phyloP scores from a whole-genome alignment of 1,284 basidiomycete genomes.

The Ganoderma multipileum region DNA sequence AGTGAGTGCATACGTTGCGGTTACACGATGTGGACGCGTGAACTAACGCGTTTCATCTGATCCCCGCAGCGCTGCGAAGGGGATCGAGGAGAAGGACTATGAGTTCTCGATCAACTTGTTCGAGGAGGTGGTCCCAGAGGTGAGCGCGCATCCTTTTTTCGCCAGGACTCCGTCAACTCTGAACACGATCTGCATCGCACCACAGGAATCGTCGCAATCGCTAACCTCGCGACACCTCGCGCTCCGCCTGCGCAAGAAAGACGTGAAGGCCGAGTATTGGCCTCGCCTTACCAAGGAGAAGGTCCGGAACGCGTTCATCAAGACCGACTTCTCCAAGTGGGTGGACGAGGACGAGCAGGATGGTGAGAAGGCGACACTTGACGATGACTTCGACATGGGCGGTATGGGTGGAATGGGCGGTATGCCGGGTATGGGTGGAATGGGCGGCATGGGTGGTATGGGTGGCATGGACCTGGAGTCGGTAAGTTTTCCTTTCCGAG shows the following conservation, averaged over 20 bases:
- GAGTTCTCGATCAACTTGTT: slow-evolving; percentile 79
- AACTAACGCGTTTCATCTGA: slow-evolving; percentile 21
- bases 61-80: slow-evolving; percentile 51
- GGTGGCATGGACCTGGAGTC: slow-evolving; percentile 62
- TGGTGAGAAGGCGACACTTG: slow-evolving; percentile 49
- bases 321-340: slow-evolving; percentile 94
- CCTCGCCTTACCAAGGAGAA: slow-evolving; percentile 90
- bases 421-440: slow-evolving; percentile 59
- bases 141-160: slow-evolving; percentile 37
- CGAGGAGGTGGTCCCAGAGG: slow-evolving; percentile 78
- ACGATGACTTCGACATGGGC: slow-evolving; percentile 52
- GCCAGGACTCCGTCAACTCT: neutral
- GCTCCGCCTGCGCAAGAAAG: slow-evolving; percentile 84
- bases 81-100: slow-evolving; percentile 68
- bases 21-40: slow-evolving; percentile 2
- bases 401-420: slow-evolving; percentile 55
- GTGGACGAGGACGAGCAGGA: slow-evolving; percentile 96
- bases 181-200: neutral
- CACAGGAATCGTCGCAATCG: slow-evolving; percentile 67
- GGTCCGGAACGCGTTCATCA: slow-evolving; percentile 78
- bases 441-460: slow-evolving; percentile 57
- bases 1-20: slow-evolving; percentile 53
- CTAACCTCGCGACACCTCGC: slow-evolving; percentile 72
- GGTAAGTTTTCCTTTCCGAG: slow-evolving; percentile 43
- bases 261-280: slow-evolving; percentile 82